Percentiles rank a stretch among this genome's conserved stretches.
These are phyloP conservation scores for Blastobotrys capitulatus DNA, from an alignment of 1,139 yeast genomes.

Conservation along the genomic window DNA sequence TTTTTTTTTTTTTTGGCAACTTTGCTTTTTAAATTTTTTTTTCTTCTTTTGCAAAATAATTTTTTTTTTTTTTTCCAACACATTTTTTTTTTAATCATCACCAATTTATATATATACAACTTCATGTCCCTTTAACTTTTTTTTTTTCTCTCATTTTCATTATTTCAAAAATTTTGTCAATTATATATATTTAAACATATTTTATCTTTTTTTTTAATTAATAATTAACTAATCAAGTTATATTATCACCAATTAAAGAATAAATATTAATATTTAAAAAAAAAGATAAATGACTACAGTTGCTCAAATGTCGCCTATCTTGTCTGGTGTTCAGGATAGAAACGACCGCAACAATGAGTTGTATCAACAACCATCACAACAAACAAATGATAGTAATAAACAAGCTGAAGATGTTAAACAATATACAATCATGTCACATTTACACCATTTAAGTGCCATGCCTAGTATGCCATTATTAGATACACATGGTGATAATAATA, in stretches of 20 bases:
- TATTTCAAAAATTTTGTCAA: neutral
- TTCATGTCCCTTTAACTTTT: neutral
- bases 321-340: constrained; percentile 5
- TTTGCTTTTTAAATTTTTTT: neutral
- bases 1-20: neutral
- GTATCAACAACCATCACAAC: neutral
- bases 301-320: constrained; percentile 7
- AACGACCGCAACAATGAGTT: neutral
- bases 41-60: neutral
- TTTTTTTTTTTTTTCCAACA: neutral
- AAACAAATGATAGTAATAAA: neutral
- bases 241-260: neutral
- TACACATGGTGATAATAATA: neutral
- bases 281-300: constrained; percentile 7
- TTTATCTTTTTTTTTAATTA: too few species aligned
- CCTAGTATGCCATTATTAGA: constrained; percentile 1
- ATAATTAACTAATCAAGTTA: neutral
- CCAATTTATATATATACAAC: neutral
- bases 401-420: neutral
- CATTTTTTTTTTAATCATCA: neutral
- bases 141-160: neutral
- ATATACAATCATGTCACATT: constrained; percentile 4
- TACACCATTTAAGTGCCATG: constrained; percentile 1
- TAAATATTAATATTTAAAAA: neutral
- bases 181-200: neutral